Percentiles rank a stretch among this genome's conserved stretches.
phyloP scores from a whole-genome alignment of 2,329 filamentous ascomycete genomes.

The Epichloe bromicola region DNA sequence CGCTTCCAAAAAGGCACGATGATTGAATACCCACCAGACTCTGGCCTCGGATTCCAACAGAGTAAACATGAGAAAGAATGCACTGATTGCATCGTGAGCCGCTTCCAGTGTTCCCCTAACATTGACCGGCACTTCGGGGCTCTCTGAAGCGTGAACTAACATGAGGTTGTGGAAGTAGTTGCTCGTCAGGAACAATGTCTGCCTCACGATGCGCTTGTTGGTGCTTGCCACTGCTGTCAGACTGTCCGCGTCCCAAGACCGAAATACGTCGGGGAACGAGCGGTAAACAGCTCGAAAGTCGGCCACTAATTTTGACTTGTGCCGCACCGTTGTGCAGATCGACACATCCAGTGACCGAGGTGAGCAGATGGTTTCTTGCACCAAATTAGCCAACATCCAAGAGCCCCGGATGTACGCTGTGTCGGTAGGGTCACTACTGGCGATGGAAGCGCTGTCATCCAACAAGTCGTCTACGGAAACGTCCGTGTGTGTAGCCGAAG shows the following conservation, averaged over 20 bases:
- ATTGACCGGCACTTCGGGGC: constrained; percentile 50
- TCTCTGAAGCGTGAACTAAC: constrained; percentile 62
- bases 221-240: constrained; percentile 42
- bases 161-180: constrained; percentile 78
- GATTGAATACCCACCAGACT: constrained; percentile 79
- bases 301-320: constrained; percentile 56
- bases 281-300: constrained; percentile 60
- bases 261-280: constrained; percentile 59
- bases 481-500: constrained; percentile 67
- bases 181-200: constrained; percentile 66
- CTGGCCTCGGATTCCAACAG: constrained; percentile 58
- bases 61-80: constrained; percentile 61
- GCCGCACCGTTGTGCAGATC: constrained; percentile 52
- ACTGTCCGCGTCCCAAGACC: constrained; percentile 50
- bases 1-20: constrained; percentile 71
- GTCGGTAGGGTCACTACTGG: constrained; percentile 49
- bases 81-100: constrained; percentile 58
- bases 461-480: constrained; percentile 61
- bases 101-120: constrained; percentile 59
- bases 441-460: constrained; percentile 46
- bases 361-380: constrained; percentile 64
- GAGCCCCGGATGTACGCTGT: constrained; percentile 62
- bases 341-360: constrained; percentile 62
- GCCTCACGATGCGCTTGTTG: constrained; percentile 55
- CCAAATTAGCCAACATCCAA: constrained; percentile 67